Evolutionary conservation across 163 green algal species (phyloP), one percentile per base, ranked within the genome.

Genomic region (Scenedesmus sp.): DNA sequence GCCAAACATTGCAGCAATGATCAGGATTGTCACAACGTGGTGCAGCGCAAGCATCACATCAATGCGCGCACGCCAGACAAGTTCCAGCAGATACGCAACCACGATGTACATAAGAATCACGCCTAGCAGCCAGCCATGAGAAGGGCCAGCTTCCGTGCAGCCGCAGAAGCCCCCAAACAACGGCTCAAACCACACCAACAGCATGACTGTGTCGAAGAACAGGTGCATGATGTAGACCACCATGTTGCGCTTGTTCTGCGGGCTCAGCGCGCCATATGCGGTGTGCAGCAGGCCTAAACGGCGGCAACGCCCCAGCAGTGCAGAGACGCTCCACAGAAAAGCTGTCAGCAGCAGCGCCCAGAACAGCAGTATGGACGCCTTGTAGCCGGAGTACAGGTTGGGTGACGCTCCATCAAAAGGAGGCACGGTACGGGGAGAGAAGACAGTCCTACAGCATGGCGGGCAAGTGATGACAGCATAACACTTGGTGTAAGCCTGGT

Each of bases 151-250:
- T 46, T 90, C 86, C 9, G 67, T 83, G 46, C 86, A 90, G 3
- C 86, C 86, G n/a, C 86, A 90, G 16, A 56, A 90, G 23, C 67
- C 86, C 3, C 20, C 67, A 66, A 90, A 73, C 52, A 90, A 2
- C 18, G 86, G 34, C 67, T 64, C 62, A 59, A 66, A 20, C 86
- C 86, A 90, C 12, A 62, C 3, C 52, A 46, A 8, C 23, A 90
- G 86, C 20, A 90, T 3, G 10, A 66, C 34, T 7, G 86, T 90
- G 54, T 90, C 86, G 52, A 90, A 62, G 52, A 90, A 10, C 54
- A 90, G 13, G n/a, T 90, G 86, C 86, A 90, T 90, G 34, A 90
- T 83, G 54, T 90, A 90, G 2, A 90, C 52, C 3, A 83, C 62
- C 54, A 67, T 90, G 66, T 74, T 90, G 34, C 86, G 86, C 54